These are phyloP conservation scores for Trichothecium sympodiale DNA, from an alignment of 2,329 filamentous ascomycete species.

Conservation along the genomic window DNA sequence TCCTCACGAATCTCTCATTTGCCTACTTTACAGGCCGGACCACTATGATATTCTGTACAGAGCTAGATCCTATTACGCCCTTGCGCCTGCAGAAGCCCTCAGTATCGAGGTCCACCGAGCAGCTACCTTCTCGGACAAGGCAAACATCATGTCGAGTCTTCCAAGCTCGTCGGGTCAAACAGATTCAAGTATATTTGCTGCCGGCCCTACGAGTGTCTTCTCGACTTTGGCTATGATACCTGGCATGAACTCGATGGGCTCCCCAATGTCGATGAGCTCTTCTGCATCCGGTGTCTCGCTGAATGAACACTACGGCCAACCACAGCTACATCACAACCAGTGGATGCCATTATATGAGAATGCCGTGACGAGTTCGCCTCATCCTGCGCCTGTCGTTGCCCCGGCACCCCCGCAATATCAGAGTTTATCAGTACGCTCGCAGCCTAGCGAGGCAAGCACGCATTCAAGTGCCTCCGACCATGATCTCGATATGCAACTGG, in stretches of 20 bases:
- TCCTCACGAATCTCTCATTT: slow-evolving; percentile 38
- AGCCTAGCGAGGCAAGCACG: background rate
- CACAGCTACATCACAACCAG: slow-evolving; percentile 19
- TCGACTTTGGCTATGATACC: slow-evolving; percentile 35
- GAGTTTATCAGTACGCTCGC: slow-evolving; percentile 5
- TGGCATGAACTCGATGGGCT: slow-evolving; percentile 19
- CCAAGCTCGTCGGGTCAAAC: too few relatives aligned
- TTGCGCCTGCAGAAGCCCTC: slow-evolving; percentile 13
- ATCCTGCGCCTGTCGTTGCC: slow-evolving; percentile 13
- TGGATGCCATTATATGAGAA: slow-evolving; percentile 24
- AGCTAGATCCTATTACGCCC: slow-evolving; percentile 16
- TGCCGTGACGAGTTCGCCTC: slow-evolving; percentile 14
- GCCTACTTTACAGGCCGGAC: slow-evolving; percentile 57
- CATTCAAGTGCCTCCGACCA: background rate
- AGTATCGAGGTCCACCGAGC: slow-evolving; percentile 39
- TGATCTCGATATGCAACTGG: background rate
- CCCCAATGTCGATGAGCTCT: slow-evolving; percentile 21
- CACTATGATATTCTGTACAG: slow-evolving; percentile 95
- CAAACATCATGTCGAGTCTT: slow-evolving; percentile 30
- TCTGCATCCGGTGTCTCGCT: slow-evolving; percentile 15
- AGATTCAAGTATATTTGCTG: slow-evolving; percentile 25
- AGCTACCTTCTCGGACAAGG: slow-evolving; percentile 32
- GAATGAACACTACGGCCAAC: slow-evolving; percentile 19
- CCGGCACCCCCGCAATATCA: slow-evolving; percentile 8
- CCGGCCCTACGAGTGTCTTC: slow-evolving; percentile 31